Conservation (phyloP, 345 rosid species). For the Citrus cavaleriei region DNA sequence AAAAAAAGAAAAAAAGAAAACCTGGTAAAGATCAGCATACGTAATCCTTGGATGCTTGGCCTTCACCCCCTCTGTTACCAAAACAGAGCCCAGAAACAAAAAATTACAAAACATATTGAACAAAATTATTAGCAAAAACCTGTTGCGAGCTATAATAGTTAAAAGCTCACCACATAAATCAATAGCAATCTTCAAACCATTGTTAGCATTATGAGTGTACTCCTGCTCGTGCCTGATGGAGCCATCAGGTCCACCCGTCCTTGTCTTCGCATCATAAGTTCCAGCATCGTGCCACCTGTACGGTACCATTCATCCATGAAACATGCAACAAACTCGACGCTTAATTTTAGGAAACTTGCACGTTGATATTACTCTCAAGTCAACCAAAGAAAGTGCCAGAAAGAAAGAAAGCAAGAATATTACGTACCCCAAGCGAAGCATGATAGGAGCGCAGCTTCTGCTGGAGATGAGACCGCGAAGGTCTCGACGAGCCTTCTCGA, state of each 20-base stretch:
- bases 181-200: conserved; percentile 60
- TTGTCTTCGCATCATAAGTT: conserved; percentile 71
- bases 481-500: conserved; percentile 63
- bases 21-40: conserved; percentile 87
- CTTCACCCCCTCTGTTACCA: conserved; percentile 58
- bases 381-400: neutral
- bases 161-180: conserved; percentile 59
- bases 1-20: neutral
- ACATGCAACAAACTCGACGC: neutral
- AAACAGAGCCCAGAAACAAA: conserved; percentile 18
- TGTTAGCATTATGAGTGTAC: conserved; percentile 45
- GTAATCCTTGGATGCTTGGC: conserved; percentile 58
- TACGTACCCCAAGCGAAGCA: conserved; percentile 99
- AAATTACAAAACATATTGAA: too few species aligned
- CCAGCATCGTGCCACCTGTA: conserved; percentile 91
- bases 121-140: too few species aligned
- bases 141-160: neutral
- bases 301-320: neutral
- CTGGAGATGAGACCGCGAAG: conserved; percentile 74
- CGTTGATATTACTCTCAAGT: too few species aligned
- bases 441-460: conserved; percentile 68
- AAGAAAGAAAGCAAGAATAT: neutral
- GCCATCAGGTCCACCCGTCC: conserved; percentile 90
- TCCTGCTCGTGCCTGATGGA: conserved; percentile 62
- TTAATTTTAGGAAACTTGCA: too few species aligned